Percentiles rank a stretch among this genome's conserved stretches.
These are phyloP conservation scores for Aspergillus fructus DNA, from an alignment of 2,329 filamentous ascomycete genomes.

Conservation along the genomic window DNA sequence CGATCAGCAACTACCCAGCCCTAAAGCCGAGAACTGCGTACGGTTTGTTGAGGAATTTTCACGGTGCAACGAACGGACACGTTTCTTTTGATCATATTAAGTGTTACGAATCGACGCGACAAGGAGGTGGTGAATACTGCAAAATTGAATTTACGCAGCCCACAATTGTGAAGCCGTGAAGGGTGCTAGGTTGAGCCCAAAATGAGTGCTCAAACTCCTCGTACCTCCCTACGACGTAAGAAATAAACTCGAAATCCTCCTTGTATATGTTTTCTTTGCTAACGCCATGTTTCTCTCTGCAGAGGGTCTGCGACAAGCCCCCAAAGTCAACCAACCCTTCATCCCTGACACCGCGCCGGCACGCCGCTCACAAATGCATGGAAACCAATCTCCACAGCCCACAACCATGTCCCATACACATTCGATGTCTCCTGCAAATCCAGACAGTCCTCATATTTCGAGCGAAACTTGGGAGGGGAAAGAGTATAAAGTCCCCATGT, in stretches of 20 bases:
- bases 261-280: not conserved
- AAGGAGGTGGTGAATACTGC: not conserved
- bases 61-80: not conserved
- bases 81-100: not conserved
- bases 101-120: constrained; percentile 1
- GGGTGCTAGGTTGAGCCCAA: constrained; percentile 4
- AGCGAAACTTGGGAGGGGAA: constrained; percentile 40
- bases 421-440: constrained; percentile 31
- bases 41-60: not conserved
- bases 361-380: constrained; percentile 32
- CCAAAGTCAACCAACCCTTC: constrained; percentile 40
- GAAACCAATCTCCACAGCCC: constrained; percentile 36
- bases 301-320: constrained; percentile 43
- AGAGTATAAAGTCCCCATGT: constrained; percentile 40
- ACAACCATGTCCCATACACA: constrained; percentile 23
- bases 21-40: not conserved
- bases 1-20: not conserved
- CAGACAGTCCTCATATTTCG: constrained; percentile 29
- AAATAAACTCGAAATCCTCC: not conserved
- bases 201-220: constrained; percentile 25
- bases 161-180: not conserved
- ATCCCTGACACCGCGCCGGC: constrained; percentile 39
- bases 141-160: not conserved
- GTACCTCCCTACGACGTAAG: constrained; percentile 31
- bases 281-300: constrained; percentile 15